These are phyloP conservation scores for Oryza nivara DNA, from an alignment of 176 grass and related monocot species.

Conservation along the genomic window DNA sequence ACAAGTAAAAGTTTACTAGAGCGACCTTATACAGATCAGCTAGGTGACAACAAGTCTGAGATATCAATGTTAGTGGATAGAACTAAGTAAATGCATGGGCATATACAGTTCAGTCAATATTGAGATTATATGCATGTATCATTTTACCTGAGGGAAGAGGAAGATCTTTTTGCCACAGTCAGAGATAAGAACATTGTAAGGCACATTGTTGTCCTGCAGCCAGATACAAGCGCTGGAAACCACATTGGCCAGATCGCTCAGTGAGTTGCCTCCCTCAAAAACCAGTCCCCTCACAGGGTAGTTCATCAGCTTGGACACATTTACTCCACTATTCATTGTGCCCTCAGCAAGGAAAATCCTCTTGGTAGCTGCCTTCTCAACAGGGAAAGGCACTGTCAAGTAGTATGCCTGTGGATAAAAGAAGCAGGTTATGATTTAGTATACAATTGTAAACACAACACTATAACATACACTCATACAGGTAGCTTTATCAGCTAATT, in stretches of 20 bases:
- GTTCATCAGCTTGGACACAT: constrained; percentile 77
- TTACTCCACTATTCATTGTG: constrained; percentile 57
- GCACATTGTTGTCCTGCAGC: constrained; percentile 90
- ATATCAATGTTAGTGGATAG: background rate
- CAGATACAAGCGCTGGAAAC: constrained; percentile 87
- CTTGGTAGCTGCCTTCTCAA: constrained; percentile 79
- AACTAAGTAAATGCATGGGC: background rate
- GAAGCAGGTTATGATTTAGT: background rate
- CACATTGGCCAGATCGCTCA: constrained; percentile 67
- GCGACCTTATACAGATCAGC: background rate
- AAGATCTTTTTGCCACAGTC: constrained; percentile 74
- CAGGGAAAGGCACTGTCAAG: constrained; percentile 79
- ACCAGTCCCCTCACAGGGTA: constrained; percentile 94
- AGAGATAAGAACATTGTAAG: constrained; percentile 91
- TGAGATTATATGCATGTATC: background rate
- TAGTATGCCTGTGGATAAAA: constrained; percentile 73
- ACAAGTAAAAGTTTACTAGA: background rate
- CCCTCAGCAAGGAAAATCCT: constrained; percentile 64
- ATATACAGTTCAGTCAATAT: background rate
- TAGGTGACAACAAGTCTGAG: constrained; percentile 5
- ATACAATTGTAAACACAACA: background rate
- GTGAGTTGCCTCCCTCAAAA: constrained; percentile 71
- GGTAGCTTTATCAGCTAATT: background rate
- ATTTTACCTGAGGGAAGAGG: constrained; percentile 77
- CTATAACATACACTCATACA: background rate